These are phyloP conservation scores for Mortierella antarctica DNA, from an alignment of 192 early-diverging fungal species.

Conservation along the genomic window DNA sequence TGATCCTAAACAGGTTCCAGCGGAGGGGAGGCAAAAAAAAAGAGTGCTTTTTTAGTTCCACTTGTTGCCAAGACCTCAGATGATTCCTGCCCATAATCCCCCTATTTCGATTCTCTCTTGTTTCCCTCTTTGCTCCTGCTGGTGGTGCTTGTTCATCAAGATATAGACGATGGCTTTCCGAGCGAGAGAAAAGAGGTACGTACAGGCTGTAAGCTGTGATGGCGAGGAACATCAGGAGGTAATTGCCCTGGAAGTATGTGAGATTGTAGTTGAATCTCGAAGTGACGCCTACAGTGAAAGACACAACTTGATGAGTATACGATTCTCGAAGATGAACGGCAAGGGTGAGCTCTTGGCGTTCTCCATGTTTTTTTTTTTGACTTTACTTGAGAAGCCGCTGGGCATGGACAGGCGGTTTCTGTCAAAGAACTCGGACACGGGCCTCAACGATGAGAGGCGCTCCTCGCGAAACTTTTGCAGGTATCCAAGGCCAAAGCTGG, in stretches of 20 bases:
- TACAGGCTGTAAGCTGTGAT: slow-evolving; percentile 68
- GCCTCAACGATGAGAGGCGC: slow-evolving; percentile 60
- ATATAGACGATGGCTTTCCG: not conserved
- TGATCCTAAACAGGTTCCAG: slow-evolving; percentile 51
- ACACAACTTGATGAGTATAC: too few relatives aligned
- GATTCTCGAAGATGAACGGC: not conserved
- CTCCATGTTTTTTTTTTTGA: not conserved
- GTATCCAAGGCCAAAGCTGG: slow-evolving; percentile 54
- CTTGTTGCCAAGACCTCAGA: not conserved
- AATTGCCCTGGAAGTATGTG: slow-evolving; percentile 69
- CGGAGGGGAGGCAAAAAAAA: not conserved
- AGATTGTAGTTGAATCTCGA: slow-evolving; percentile 66
- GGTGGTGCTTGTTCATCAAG: not conserved
- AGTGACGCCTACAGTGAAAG: slow-evolving; percentile 36
- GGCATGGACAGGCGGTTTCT: slow-evolving; percentile 63
- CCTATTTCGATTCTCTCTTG: not conserved
- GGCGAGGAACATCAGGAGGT: slow-evolving; percentile 65
- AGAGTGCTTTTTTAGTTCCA: not conserved
- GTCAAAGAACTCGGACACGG: slow-evolving; percentile 67
- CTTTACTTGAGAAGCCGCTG: slow-evolving; percentile 49
- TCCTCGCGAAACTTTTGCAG: slow-evolving; percentile 61
- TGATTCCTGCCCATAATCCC: not conserved
- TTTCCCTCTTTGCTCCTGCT: not conserved
- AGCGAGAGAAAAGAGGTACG: slow-evolving; percentile 2
- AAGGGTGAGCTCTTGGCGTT: not conserved